Percentiles rank a stretch among this genome's conserved stretches.
Conservation (phyloP, 78 protist species). For the Cavenderia fasciculata region DNA sequence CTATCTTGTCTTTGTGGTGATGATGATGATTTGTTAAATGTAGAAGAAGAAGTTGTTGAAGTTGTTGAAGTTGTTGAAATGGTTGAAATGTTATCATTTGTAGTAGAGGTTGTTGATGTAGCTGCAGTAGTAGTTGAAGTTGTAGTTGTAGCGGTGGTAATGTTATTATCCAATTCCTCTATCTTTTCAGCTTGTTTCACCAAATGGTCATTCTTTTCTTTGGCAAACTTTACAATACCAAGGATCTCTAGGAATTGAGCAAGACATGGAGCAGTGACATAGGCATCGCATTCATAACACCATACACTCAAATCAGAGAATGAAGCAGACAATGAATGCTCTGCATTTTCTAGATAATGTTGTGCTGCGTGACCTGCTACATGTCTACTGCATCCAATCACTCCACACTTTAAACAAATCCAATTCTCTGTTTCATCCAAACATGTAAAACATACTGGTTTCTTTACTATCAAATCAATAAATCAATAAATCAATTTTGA, state of each 20-base stretch:
- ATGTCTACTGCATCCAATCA: constrained; percentile 48
- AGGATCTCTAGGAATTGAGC: not conserved
- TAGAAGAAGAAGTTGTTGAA: not conserved
- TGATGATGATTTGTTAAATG: not conserved
- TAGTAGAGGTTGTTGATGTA: no score
- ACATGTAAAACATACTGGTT: constrained; percentile 15
- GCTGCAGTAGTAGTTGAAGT: no score
- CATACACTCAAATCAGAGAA: constrained; percentile 56
- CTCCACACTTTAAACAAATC: constrained; percentile 65
- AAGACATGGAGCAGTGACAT: constrained; percentile 8
- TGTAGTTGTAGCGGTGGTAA: no score
- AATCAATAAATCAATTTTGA: not conserved
- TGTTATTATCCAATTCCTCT: no score
- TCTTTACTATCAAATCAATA: not conserved
- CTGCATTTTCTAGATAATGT: constrained; percentile 25
- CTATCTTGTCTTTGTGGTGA: not conserved
- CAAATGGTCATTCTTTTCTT: no score
- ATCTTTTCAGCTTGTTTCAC: no score
- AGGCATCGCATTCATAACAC: constrained; percentile 58
- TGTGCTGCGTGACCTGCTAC: constrained; percentile 43
- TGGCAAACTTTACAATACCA: no score
- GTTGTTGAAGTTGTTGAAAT: constrained; percentile 18
- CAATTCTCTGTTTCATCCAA: constrained; percentile 63
- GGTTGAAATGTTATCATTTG: no score
- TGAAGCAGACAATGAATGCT: constrained; percentile 49